Evolutionary conservation across 176 grass and related monocot species (phyloP).

Genomic region (Triticum timopheevii): DNA sequence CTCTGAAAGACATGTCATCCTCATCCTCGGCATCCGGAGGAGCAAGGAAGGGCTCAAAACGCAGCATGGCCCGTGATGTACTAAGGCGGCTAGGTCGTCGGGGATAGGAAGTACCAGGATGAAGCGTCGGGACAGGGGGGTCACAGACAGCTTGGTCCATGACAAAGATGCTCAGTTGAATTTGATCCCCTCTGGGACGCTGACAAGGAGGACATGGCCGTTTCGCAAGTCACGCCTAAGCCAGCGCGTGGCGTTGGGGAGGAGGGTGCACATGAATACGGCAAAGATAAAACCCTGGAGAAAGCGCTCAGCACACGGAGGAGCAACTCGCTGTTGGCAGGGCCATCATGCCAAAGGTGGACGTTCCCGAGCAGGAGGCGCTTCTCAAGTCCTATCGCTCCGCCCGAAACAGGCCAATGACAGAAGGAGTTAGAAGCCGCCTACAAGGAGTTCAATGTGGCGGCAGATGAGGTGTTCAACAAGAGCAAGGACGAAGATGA

Average conservation of each 20-base stretch:
- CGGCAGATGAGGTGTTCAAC: too few relatives aligned
- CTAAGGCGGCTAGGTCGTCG: background rate
- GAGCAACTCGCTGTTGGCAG: too few relatives aligned
- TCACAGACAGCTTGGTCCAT: background rate
- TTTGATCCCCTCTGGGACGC: background rate
- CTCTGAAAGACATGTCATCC: background rate
- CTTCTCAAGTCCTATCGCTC: too few relatives aligned
- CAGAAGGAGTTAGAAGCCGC: too few relatives aligned
- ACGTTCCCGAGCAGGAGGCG: too few relatives aligned
- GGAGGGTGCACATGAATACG: background rate
- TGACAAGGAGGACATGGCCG: background rate
- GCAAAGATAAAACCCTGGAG: background rate
- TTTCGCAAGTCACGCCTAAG: background rate
- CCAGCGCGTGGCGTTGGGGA: background rate
- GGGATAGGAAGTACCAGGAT: background rate
- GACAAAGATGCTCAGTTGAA: background rate
- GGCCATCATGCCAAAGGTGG: too few relatives aligned
- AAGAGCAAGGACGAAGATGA: too few relatives aligned
- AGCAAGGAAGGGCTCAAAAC: conserved; percentile 2
- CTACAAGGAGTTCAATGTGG: too few relatives aligned
- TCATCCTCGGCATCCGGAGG: background rate
- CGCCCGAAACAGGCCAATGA: too few relatives aligned
- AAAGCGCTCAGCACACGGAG: background rate
- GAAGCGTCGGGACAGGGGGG: background rate
- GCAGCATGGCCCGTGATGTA: background rate